Percentiles rank a stretch among this genome's conserved stretches.
Conservation (phyloP, 129 eudicot species). For the Escallonia rubra region DNA sequence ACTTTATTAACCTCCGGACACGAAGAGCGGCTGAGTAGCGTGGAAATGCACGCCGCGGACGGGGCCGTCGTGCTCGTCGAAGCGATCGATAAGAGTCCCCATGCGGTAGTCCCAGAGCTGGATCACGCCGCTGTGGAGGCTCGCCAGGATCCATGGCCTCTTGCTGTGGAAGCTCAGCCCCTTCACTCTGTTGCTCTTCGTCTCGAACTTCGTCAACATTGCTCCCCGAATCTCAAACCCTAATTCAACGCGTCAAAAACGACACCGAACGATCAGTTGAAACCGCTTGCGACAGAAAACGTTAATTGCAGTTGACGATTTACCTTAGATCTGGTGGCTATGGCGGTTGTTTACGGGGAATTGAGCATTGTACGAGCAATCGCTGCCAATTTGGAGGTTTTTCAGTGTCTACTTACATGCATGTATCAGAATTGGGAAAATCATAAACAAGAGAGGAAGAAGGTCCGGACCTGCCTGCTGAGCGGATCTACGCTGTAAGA, state of each 20-base stretch:
- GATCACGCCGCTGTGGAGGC: slow-evolving; percentile 48
- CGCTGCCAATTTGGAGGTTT: not conserved
- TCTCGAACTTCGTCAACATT: slow-evolving; percentile 43
- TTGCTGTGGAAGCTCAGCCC: slow-evolving; percentile 47
- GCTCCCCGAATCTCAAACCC: not conserved
- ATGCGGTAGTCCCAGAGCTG: slow-evolving; percentile 52
- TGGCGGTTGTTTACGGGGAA: not conserved
- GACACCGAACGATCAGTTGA: too few species aligned
- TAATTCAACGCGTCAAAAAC: not conserved
- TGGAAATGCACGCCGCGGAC: slow-evolving; percentile 45
- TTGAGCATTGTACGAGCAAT: not conserved
- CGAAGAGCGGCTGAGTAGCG: slow-evolving; percentile 38
- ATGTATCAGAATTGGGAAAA: not conserved
- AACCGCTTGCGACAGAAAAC: too few species aligned
- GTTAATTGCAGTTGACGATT: too few species aligned
- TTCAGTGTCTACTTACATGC: too few species aligned
- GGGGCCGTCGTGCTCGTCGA: slow-evolving; percentile 45
- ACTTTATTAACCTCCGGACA: slow-evolving; percentile 29
- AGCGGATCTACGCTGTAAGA: too few species aligned
- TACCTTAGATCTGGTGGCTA: not conserved
- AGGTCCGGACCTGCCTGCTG: not conserved
- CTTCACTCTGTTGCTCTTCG: slow-evolving; percentile 48
- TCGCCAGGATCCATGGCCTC: slow-evolving; percentile 57
- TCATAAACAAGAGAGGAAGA: not conserved
- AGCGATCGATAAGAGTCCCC: slow-evolving; percentile 49